Evolutionary conservation across 345 rosid species (phyloP).

Genomic region (Cardamine occulta): DNA sequence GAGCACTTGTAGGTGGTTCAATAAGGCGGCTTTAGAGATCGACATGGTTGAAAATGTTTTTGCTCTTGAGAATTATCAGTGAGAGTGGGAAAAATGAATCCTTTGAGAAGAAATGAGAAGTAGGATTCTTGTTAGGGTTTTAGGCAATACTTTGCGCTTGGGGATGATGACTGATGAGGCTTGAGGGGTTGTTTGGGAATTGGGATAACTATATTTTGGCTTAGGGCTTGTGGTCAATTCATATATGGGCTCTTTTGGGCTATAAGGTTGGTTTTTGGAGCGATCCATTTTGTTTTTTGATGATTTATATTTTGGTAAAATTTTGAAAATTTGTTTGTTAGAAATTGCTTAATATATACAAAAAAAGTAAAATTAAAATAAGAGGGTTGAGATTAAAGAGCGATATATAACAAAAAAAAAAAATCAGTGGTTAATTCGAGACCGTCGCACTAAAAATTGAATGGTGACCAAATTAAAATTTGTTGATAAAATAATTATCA

Average conservation of each 20-base stretch:
- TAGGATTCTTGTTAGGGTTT: conserved; percentile 36
- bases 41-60: conserved; percentile 47
- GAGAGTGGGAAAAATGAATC: not conserved
- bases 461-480: not conserved
- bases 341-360: too few species aligned
- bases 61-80: not conserved
- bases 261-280: not conserved
- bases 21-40: conserved; percentile 56
- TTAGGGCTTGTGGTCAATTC: not conserved
- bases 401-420: too few species aligned
- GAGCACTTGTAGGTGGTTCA: conserved; percentile 55
- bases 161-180: conserved; percentile 2
- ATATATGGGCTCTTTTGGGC: conserved; percentile 8
- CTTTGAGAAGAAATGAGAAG: conserved; percentile 3
- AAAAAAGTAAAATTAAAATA: too few species aligned
- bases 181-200: conserved; percentile 36
- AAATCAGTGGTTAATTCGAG: not conserved
- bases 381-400: not conserved
- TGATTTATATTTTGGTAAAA: not conserved
- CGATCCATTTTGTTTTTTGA: too few species aligned
- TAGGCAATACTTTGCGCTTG: conserved; percentile 7
- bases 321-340: not conserved
- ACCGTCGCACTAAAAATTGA: not conserved
- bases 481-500: not conserved
- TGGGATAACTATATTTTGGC: conserved; percentile 8